Percentiles rank a stretch among this genome's conserved stretches.
Conservation (phyloP, 805 yeast species). For the Sugiyamaella smithiae region DNA sequence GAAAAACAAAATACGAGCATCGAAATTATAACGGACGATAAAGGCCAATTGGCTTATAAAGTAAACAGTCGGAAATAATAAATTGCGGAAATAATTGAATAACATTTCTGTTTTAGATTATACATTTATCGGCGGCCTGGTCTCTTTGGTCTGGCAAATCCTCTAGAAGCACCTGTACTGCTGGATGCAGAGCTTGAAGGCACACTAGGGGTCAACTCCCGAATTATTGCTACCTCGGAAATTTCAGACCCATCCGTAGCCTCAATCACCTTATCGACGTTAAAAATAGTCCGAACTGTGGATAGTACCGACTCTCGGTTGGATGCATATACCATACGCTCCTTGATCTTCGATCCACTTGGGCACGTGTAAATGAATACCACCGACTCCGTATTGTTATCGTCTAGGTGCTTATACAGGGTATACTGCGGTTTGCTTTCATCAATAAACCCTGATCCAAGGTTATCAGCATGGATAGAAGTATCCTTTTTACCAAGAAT, state of each 20-base stretch:
- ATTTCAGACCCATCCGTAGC: constrained; percentile 29
- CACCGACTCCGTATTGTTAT: constrained; percentile 31
- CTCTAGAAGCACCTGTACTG: neutral
- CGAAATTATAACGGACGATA: no score
- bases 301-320: constrained; percentile 43
- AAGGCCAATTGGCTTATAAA: no score
- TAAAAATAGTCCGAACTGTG: neutral
- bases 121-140: constrained; percentile 28
- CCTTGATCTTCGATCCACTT: constrained; percentile 81
- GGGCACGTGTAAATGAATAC: constrained; percentile 85
- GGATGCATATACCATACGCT: constrained; percentile 90
- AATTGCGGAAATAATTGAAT: no score
- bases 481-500: constrained; percentile 34
- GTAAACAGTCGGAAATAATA: no score
- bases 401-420: constrained; percentile 22
- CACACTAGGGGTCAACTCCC: constrained; percentile 11
- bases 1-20: no score
- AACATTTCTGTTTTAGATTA: no score
- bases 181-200: neutral
- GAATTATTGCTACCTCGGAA: constrained; percentile 15
- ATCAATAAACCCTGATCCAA: constrained; percentile 36
- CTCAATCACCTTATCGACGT: constrained; percentile 21
- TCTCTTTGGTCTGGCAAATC: constrained; percentile 28
- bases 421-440: constrained; percentile 56
- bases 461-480: constrained; percentile 28